Conservation (phyloP, 306 rosid genomes). For the Vicia villosa region DNA sequence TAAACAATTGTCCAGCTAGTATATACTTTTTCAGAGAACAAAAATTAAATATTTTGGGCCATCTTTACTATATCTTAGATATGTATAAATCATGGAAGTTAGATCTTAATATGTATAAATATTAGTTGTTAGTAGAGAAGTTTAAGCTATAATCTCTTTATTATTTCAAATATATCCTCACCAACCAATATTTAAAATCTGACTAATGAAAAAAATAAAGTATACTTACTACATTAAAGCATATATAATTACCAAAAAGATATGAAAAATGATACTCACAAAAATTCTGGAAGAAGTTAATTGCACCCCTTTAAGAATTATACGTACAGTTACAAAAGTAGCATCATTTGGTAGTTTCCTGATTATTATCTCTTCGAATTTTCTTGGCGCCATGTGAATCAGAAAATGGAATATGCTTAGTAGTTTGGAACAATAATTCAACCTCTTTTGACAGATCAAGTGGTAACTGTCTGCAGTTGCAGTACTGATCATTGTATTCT, state of each 20-base stretch:
- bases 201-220: neutral
- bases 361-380: constrained; percentile 38
- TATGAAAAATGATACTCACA: constrained; percentile 20
- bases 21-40: too few relatives aligned
- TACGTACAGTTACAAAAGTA: constrained; percentile 1
- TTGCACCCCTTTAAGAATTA: constrained; percentile 15
- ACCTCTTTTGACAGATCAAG: constrained; percentile 47
- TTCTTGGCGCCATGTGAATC: constrained; percentile 42
- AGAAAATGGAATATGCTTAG: constrained; percentile 21
- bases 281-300: constrained; percentile 16
- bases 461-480: constrained; percentile 27
- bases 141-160: too few relatives aligned
- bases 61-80: too few relatives aligned
- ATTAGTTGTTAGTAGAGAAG: too few relatives aligned
- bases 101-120: too few relatives aligned
- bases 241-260: neutral
- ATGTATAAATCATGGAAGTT: too few relatives aligned
- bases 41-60: too few relatives aligned
- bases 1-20: too few relatives aligned
- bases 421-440: constrained; percentile 45
- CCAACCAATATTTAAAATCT: neutral
- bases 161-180: too few relatives aligned
- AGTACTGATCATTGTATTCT: neutral
- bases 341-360: constrained; percentile 3
- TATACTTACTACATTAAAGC: neutral